A percentile compares a stretch with the other conserved stretches of the same genome.
Conservation (phyloP, 2,329 filamentous ascomycete species). For the Botrytis cinerea region DNA sequence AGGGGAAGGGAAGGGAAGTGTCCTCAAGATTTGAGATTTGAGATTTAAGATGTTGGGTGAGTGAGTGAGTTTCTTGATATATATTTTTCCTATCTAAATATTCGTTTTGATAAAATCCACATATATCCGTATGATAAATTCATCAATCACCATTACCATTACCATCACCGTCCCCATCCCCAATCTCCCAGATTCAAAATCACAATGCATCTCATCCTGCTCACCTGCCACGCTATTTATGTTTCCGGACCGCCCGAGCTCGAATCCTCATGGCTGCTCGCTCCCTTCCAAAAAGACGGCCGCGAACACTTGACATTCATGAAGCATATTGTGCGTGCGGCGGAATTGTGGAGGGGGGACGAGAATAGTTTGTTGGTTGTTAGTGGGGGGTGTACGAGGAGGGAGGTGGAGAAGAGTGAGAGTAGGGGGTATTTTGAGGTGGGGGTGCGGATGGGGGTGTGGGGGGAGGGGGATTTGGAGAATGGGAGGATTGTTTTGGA, state of each 20-base stretch:
- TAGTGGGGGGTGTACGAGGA: constrained; percentile 50
- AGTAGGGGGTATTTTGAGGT: constrained; percentile 63
- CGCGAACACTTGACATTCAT: constrained; percentile 63
- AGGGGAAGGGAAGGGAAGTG: not conserved
- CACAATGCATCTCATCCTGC: constrained; percentile 60
- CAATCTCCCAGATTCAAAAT: not conserved
- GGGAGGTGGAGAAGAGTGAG: constrained; percentile 58
- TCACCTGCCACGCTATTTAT: constrained; percentile 86
- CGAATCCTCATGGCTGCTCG: constrained; percentile 66
- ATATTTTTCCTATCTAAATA: not conserved
- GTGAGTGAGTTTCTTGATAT: not conserved
- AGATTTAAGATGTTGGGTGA: not conserved
- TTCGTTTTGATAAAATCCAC: not conserved
- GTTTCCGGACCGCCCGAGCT: constrained; percentile 53
- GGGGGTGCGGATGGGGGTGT: constrained; percentile 48
- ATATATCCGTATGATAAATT: not conserved
- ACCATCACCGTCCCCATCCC: not conserved
- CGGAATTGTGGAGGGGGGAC: not conserved
- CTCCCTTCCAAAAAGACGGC: constrained; percentile 78
- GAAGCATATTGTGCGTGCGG: constrained; percentile 69
- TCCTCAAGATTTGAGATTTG: not conserved
- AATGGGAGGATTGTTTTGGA: constrained; percentile 57
- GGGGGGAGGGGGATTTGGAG: constrained; percentile 31
- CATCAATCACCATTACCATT: not conserved
- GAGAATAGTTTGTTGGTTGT: not conserved